phyloP scores from a whole-genome alignment of 2,329 filamentous ascomycete species.

The Neonectria hederae region DNA sequence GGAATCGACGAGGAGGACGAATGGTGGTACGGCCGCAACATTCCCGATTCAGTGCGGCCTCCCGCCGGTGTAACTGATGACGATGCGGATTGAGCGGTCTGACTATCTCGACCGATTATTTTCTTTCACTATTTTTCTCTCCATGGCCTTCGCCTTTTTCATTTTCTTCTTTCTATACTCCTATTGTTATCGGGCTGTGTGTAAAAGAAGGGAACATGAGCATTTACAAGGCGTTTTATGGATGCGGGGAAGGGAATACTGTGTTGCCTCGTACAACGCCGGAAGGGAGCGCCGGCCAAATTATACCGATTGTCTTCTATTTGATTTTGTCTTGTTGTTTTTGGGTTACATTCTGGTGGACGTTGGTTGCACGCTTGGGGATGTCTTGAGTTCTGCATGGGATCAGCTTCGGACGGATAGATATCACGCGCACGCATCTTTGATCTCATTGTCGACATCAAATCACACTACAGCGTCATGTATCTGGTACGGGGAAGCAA shows the following conservation, averaged over 20 bases:
- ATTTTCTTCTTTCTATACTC: constrained; percentile 20
- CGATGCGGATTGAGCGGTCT: constrained; percentile 51
- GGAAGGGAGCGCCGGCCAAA: constrained; percentile 33
- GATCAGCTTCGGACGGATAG: constrained; percentile 23
- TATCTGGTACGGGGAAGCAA: constrained; percentile 19
- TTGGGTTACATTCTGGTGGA: constrained; percentile 6
- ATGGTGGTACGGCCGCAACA: constrained; percentile 67
- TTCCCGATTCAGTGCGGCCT: constrained; percentile 64
- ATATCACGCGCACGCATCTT: constrained; percentile 28
- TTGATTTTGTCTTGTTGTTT: constrained; percentile 20
- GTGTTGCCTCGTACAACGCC: constrained; percentile 30
- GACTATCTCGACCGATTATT: constrained; percentile 18
- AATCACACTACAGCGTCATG: constrained; percentile 9
- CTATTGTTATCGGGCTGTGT: constrained; percentile 30
- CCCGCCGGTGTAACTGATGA: constrained; percentile 61
- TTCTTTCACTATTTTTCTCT: constrained; percentile 10
- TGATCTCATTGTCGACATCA: constrained; percentile 23
- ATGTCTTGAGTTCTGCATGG: constrained; percentile 21
- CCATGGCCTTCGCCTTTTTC: constrained; percentile 19
- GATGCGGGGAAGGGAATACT: constrained; percentile 32
- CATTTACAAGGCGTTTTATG: constrained; percentile 46
- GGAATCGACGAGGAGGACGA: constrained; percentile 68
- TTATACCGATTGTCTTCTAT: constrained; percentile 41
- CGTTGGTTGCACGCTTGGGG: constrained; percentile 13
- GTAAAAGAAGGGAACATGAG: constrained; percentile 41